Base-by-base conservation (phyloP, 2,329 filamentous ascomycete species). In the Scortechinia acanthostroma region DNA sequence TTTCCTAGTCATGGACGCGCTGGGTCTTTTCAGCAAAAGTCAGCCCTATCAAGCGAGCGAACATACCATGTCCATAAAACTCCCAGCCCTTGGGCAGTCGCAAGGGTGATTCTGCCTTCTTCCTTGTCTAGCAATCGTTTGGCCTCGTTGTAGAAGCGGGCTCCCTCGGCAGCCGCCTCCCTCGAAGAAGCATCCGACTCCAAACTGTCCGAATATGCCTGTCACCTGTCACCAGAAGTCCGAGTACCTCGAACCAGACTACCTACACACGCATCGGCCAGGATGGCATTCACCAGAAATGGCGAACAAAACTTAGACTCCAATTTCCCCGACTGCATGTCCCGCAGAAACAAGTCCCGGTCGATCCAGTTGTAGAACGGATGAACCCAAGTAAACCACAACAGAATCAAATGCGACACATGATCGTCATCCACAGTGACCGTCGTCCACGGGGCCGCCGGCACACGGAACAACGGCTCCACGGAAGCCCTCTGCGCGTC, bases 231-330 rank as follows among this genome's bases (percentile, higher is more conserved):
- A 40, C 20, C 17, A 6, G 10, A 40, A 40, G 13, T 19, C 17
- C 2, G 53, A 54, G 35, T 59, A 58, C 2, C 48, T 48, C 44
- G 55, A 58, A 40, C 43, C 52, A 50, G 45, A 30, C 15, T 22
- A 55, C 58, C 47, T 52, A 60, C 59, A 52, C 59, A 58, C 23
- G 58, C 56, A 43, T 59, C 54, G 13, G 56, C 50, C 1, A 62
- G 50, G 20, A 63, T 58, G n/a, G 53, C 51, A 47, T 63, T 63
- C 21, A 62, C 60, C 35, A 63, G 49, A 37, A 59, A 61, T 2
- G 59, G 55, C 1, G 59, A 58, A 48, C 60, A 63, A 43, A 55
- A 61, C 6, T 42, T 48, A 6, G 51, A 54, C 4, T 55, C 37
- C 17, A 58, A 20, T 17, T 57, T 44, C 4, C 54, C 53, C 4